These are phyloP conservation scores for Daldinia childiae DNA, from an alignment of 495 filamentous ascomycete species.

Conservation along the genomic window DNA sequence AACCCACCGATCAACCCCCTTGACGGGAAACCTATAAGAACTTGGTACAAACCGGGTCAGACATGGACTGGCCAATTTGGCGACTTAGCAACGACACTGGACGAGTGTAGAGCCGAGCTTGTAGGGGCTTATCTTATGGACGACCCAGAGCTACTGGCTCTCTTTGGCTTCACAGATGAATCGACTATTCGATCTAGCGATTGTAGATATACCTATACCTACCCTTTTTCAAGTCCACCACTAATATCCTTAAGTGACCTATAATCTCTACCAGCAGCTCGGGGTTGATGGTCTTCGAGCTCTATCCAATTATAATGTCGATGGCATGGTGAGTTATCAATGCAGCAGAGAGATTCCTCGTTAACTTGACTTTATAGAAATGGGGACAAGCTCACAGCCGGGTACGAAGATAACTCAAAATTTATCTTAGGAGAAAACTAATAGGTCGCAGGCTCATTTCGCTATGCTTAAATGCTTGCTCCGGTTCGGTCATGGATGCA, in stretches of 20 bases:
- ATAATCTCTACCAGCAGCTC: constrained; percentile 55
- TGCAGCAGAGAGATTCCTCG: neutral
- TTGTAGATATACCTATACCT: constrained; percentile 28
- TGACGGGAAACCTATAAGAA: constrained; percentile 51
- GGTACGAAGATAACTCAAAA: neutral
- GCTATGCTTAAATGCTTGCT: neutral
- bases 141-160: constrained; percentile 49
- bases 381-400: neutral
- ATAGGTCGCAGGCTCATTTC: neutral
- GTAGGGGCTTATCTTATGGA: constrained; percentile 57
- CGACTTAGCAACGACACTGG: constrained; percentile 55
- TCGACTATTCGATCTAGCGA: constrained; percentile 49
- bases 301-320: constrained; percentile 55
- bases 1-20: constrained; percentile 57
- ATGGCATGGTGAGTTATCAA: constrained; percentile 44
- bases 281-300: constrained; percentile 56
- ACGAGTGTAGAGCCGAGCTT: constrained; percentile 60
- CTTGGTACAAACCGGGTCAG: constrained; percentile 60
- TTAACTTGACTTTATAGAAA: neutral
- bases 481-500: neutral
- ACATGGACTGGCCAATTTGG: constrained; percentile 60
- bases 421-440: neutral
- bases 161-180: constrained; percentile 54
- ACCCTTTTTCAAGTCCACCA: neutral
- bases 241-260: constrained; percentile 48